Base-by-base conservation (phyloP, 768 basidiomycete species). In the Scleroderma bovista region DNA sequence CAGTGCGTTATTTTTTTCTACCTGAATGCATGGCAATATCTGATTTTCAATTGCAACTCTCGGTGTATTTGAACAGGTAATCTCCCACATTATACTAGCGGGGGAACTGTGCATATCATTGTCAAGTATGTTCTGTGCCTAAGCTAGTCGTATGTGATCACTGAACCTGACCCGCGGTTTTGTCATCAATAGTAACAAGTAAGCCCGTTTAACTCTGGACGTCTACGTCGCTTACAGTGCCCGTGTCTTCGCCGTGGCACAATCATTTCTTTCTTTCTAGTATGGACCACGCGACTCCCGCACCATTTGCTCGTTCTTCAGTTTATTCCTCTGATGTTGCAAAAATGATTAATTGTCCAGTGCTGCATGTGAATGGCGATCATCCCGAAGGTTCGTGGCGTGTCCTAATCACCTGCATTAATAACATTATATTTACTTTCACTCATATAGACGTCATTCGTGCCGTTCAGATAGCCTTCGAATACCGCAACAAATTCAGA, bases 231-330 rank as follows among this genome's bases (percentile, higher is more conserved):
- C 23, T 10, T 36, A 29, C n/a, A 34, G 8, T 10, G 37, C 33
- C 3, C 20, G 7, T 15, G 9, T 37, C 22, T 61, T 11, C 58
- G 24, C 23, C n/a, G 13, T 42, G 29, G 45, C 31, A n/a, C 12
- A 36, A 6, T 8, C 34, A 23, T 16, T 45, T 34, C 16, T 20
- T 3, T 29, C n/a, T 41, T n/a, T 51, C 15, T 57, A 94, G 88
- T 57, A 90, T 95, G 51, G 93, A 93, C 20, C 95, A 94, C 57
- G 94, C 93, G 0, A 94, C 93, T 0, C 92, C 91, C 0, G 87
- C 90, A 0, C 83, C 88, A 0, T 79, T 77, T 44, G 88, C 89
- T 13, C 80, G 93, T 7, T 93, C 92, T 1, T 91, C 88, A 0
- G 61, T 88, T 31, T 96, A 96, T 60, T 93, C 88, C 60, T 89